Evolutionary conservation across 1,284 basidiomycete species (phyloP), one percentile per base, ranked within the genome.

Genomic region (Boletus sp.): DNA sequence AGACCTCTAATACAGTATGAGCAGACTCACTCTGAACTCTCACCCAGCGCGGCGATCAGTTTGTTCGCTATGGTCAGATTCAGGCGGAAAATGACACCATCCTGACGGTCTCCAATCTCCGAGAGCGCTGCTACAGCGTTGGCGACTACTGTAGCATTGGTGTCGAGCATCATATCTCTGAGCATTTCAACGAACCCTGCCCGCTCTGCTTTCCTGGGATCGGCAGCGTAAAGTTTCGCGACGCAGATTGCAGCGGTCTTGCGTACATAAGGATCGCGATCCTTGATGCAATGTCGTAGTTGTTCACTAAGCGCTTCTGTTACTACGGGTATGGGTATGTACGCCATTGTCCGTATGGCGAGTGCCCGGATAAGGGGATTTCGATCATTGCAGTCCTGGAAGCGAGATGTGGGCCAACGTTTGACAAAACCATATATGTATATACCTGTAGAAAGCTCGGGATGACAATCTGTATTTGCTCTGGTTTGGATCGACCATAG

Each of bases 171-270:
- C 48, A 95, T 76, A 61, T 94, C 91, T 45, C 94, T 80, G 26
- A 96, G 74, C 75, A 84, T 78, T 61, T 88, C 84, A 39, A 96
- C 85, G 62, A 94, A 94, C 9, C 86, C 86, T 42, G 82, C 82
- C 57, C 82, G 84, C 67, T 96, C 93, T 27, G 91, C 88, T 58
- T 85, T 78, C 36, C 86, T 77, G 19, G 88, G 83, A 65, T 96
- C 93, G 30, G 90, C 84, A 40, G 82, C 78, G 64, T 93, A 95
- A 23, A 96, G 73, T 65, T 96, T 96, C 6, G 89, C 92, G 9
- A 96, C 93, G 57, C 87, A 94, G 34, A 95, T 93, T 1, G 93
- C 92, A 17, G 93, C 91, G 2, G 93, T 96, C 71, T 96, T 96
- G 50, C 93, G 87, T n/a, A 96, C 93, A 67, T 95, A 95, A 8